Conservation (phyloP, 202 grass and related monocot species). For the Carex arenaria region DNA sequence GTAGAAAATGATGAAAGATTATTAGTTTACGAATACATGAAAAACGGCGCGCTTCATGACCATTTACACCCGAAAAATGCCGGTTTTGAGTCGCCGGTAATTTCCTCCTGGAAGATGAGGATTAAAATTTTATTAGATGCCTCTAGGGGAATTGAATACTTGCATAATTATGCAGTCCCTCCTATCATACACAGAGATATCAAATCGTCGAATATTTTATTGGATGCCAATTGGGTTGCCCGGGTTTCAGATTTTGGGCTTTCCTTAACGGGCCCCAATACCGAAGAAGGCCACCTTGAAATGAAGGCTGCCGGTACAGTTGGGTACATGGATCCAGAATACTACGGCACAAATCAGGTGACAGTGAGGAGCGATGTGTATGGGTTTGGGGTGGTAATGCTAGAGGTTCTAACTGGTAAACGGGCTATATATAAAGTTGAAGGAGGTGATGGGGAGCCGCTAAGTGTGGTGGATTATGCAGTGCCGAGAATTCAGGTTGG, state of each 20-base stretch:
- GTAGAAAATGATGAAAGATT: conserved; percentile 74
- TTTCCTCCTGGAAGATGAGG: conserved; percentile 75
- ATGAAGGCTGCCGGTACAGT: conserved; percentile 72
- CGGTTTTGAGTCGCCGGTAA: conserved; percentile 34
- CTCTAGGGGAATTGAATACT: conserved; percentile 81
- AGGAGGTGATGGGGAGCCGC: conserved; percentile 38
- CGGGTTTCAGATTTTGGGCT: conserved; percentile 89
- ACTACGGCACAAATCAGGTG: conserved; percentile 77
- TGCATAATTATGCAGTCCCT: conserved; percentile 94
- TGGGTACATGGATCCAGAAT: conserved; percentile 99
- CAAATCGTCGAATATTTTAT: conserved; percentile 93
- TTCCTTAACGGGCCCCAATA: conserved; percentile 51
- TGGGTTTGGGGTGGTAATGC: conserved; percentile 84
- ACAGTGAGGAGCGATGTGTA: conserved; percentile 97
- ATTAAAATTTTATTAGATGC: conserved; percentile 84
- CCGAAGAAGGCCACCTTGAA: conserved; percentile 20
- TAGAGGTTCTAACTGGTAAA: conserved; percentile 67
- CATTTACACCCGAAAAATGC: conserved; percentile 51
- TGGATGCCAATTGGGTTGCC: conserved; percentile 63
- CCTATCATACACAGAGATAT: conserved; percentile 99
- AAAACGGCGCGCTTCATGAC: conserved; percentile 86
- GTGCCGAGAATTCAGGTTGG: conserved; percentile 43
- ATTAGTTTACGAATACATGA: conserved; percentile 95
- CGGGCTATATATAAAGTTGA: conserved; percentile 65
- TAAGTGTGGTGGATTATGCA: conserved; percentile 71